A percentile compares a stretch with the other conserved stretches of the same genome.
Conservation (phyloP, 148 eudicot genomes). For the Dianthus caryophyllus region DNA sequence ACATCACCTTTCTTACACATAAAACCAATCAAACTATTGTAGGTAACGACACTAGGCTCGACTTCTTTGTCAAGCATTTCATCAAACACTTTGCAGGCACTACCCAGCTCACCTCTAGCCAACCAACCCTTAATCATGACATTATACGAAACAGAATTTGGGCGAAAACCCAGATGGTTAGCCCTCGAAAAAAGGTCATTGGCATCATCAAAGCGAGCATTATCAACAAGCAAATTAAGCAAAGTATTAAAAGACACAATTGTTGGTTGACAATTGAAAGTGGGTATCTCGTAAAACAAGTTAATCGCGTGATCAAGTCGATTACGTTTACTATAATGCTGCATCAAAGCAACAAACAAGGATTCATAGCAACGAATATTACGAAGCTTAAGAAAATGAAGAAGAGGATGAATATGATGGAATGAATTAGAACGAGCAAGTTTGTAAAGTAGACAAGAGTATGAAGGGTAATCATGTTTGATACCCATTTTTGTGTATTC, state of each 20-base stretch:
- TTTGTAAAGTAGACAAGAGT: constrained; percentile 76
- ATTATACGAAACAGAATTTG: constrained; percentile 63
- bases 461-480: constrained; percentile 84
- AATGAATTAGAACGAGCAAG: constrained; percentile 61
- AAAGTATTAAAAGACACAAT: constrained; percentile 69
- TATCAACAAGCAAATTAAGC: constrained; percentile 64
- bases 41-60: constrained; percentile 69
- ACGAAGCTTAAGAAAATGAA: constrained; percentile 32
- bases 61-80: constrained; percentile 85
- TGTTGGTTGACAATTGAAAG: constrained; percentile 55
- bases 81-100: constrained; percentile 62
- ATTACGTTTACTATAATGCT: constrained; percentile 56
- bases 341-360: constrained; percentile 60
- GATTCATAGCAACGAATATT: constrained; percentile 68
- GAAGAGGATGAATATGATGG: constrained; percentile 41
- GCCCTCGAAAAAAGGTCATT: constrained; percentile 39
- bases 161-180: constrained; percentile 51
- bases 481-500: constrained; percentile 45
- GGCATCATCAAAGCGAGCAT: constrained; percentile 43
- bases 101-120: constrained; percentile 49
- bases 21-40: constrained; percentile 73
- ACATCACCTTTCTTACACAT: constrained; percentile 63
- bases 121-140: constrained; percentile 78
- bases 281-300: constrained; percentile 49
- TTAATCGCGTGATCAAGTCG: constrained; percentile 48